Conservation (phyloP, 148 eudicot genomes). For the Silene conica region DNA sequence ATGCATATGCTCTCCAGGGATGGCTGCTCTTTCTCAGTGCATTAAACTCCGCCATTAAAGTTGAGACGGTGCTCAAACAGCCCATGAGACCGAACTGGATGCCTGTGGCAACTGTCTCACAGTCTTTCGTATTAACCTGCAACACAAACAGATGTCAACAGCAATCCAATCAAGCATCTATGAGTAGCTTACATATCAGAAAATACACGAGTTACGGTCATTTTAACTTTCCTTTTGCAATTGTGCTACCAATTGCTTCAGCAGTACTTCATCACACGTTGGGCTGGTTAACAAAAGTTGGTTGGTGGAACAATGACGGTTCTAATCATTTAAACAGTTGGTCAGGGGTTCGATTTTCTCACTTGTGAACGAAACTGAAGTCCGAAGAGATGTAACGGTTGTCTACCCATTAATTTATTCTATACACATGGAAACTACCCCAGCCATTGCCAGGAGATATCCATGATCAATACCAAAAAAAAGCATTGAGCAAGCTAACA, state of each 20-base stretch:
- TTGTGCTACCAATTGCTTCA: not conserved
- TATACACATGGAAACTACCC: no score
- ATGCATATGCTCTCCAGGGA: constrained; percentile 76
- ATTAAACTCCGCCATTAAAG: constrained; percentile 77
- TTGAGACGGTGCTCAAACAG: constrained; percentile 82
- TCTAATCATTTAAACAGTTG: no score
- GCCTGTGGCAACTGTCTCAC: constrained; percentile 52
- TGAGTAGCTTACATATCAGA: not conserved
- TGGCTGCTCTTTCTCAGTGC: constrained; percentile 59
- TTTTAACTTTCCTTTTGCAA: not conserved
- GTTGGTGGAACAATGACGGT: no score
- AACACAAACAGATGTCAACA: not conserved
- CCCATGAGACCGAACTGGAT: constrained; percentile 75
- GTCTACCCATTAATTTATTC: no score
- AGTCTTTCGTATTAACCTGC: constrained; percentile 46
- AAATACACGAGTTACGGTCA: not conserved
- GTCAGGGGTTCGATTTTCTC: no score
- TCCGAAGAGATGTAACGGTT: no score
- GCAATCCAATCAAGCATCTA: not conserved
- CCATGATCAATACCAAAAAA: no score
- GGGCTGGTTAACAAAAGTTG: not conserved
- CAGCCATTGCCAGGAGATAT: no score
- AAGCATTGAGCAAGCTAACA: no score
- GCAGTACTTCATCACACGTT: not conserved
- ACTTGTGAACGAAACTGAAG: no score